Evolutionary conservation across 1,284 basidiomycete species (phyloP), one percentile per base, ranked within the genome.

Genomic region (Trametes pubescens): DNA sequence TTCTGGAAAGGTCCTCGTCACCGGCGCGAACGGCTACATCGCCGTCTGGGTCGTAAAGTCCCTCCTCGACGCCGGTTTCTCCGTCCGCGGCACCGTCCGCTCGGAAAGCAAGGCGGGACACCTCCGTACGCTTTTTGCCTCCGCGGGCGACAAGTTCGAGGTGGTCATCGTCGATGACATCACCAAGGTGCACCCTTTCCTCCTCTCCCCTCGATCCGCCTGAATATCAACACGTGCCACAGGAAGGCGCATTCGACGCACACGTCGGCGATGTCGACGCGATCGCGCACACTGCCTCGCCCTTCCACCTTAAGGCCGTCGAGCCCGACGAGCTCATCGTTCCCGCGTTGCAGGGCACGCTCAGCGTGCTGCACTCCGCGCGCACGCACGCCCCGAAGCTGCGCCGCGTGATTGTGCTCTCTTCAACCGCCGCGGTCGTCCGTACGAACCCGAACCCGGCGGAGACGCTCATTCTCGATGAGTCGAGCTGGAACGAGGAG

Each of bases 391-490:
- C 82, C 64, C 71, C 81, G 24, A 68, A 74, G 22, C 80, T 92
- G 61, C 83, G 87, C 73, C 85, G 92, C 2, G 79, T 94, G 47
- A 86, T 94, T 53, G 76, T 93, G 59, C 90, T 89, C 2, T 81
- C 80, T 22, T 85, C 90, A 0, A 82, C 79, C 53, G 86, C 83
- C 0, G 76, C 86, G 4, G 74, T 89, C 62, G 67, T 84, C 43
- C 76, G 78, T 60, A 68, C 75, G 2, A 49, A 29, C 16, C 47
- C 57, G 24, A 13, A 46, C 51, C 26, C 51, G 21, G 16, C 29
- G 13, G 47, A 48, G 14, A 55, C 71, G 59, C 38, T 56, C 61
- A 63, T 47, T 44, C 81, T 79, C 68, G 78, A 75, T 40, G 84
- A 86, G 65, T 66, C 72, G 1, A 83, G 90, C 73, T 94, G 92